Evolutionary conservation across 176 grass and related monocot species (phyloP), one percentile per base, ranked within the genome.

Genomic region (Chrysopogon serrulatus): DNA sequence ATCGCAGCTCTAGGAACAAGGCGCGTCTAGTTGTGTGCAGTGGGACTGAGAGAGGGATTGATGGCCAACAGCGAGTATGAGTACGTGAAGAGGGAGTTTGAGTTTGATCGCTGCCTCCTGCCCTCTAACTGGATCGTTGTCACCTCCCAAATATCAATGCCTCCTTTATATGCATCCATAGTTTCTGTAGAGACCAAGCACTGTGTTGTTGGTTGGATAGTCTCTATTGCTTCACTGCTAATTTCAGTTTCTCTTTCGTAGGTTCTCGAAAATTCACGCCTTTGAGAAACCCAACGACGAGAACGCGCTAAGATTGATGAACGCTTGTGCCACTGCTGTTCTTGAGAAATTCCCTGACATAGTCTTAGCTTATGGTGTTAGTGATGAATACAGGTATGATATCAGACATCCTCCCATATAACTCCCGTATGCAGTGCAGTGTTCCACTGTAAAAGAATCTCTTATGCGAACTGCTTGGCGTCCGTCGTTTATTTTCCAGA

Each of bases 361-460:
- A 83, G 87, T 94, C 35, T 97, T 94, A 85, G 92, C 95, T 65
- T 97, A 97, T 82, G 95, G 95, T 73, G 95, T 92, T 49, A 94
- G 92, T 80, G 90, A 94, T 77, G 95, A 97, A 64, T 97, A 94
- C 79, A 97, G 92, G 95, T 94, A 91, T 17, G 26, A 3, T 68
- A 67, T 62, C 1, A 23, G 26, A 11, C 57, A 67, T 62, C 2
- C 19, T 82, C 68, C 35, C 35, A 34, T 51, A 10, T 37, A 74
- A 47, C 17, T 84, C 79, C 14, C 33, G 13, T 67, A 44, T 17
- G 6, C 41, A 41, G 65, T 30, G 74, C 32, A 74, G 44, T 23
- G 53, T 31, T 54, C 17, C 27, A 8, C 37, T 80, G 39, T 59
- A 77, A 77, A 42, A 49, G 14, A 59, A 26, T 28, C 23, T 44